phyloP scores from a whole-genome alignment of 2,329 filamentous ascomycete species.

The Rhinocladiella mackenziei region DNA sequence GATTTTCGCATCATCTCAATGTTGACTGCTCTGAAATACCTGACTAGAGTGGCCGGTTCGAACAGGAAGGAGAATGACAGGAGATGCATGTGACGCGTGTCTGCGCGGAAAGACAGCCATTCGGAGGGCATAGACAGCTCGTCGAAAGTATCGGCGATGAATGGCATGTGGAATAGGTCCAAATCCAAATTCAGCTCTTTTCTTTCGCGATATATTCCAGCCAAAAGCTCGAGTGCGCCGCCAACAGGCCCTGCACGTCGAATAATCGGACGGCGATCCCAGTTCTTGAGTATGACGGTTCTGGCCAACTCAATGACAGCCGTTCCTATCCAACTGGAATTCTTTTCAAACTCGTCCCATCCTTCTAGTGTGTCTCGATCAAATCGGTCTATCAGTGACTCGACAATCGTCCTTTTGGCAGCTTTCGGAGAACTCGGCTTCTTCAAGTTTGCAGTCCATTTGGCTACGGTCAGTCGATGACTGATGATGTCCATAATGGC shows the following conservation, averaged over 20 bases:
- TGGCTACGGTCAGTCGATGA: slow-evolving; percentile 18
- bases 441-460: slow-evolving; percentile 14
- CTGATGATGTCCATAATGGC: slow-evolving; percentile 25
- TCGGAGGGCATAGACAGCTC: slow-evolving; percentile 67
- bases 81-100: slow-evolving; percentile 65
- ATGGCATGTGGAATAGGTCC: slow-evolving; percentile 64
- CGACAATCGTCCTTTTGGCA: slow-evolving; percentile 27
- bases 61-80: slow-evolving; percentile 81
- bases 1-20: slow-evolving; percentile 78
- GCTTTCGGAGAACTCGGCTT: neutral
- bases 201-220: slow-evolving; percentile 65
- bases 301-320: slow-evolving; percentile 24
- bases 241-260: slow-evolving; percentile 67
- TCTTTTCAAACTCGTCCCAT: slow-evolving; percentile 3
- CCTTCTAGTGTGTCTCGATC: slow-evolving; percentile 15
- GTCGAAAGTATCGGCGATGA: slow-evolving; percentile 72
- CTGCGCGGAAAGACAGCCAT: slow-evolving; percentile 62
- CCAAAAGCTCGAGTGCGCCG: slow-evolving; percentile 70
- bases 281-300: slow-evolving; percentile 69
- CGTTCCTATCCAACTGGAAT: slow-evolving; percentile 19
- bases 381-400: slow-evolving; percentile 35
- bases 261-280: slow-evolving; percentile 72
- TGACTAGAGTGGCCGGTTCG: slow-evolving; percentile 64
- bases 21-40: slow-evolving; percentile 84
- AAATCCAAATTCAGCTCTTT: slow-evolving; percentile 62